Evolutionary conservation across 2,329 filamentous ascomycete genomes (phyloP).

Genomic region (Conoideocrella luteorostrata): DNA sequence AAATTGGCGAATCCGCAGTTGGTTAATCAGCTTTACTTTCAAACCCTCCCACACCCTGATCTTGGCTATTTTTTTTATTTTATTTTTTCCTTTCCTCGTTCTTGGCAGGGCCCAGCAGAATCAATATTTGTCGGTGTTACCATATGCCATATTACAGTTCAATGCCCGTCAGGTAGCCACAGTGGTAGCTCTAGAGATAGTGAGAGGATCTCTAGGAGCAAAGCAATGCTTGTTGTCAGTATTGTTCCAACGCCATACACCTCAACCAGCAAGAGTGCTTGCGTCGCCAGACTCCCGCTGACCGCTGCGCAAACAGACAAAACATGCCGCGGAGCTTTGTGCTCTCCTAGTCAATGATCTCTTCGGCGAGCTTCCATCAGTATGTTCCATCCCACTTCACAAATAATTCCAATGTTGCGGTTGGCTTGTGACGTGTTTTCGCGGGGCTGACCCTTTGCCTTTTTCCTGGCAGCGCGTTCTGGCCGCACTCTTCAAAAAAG

Average conservation of each 20-base stretch:
- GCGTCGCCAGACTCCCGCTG: slow-evolving; percentile 11
- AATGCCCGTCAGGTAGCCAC: slow-evolving; percentile 64
- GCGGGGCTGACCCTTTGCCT: slow-evolving; percentile 21
- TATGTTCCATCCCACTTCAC: slow-evolving; percentile 40
- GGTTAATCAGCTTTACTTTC: neutral
- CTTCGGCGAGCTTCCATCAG: slow-evolving; percentile 86
- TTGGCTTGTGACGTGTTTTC: slow-evolving; percentile 9
- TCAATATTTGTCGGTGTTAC: neutral
- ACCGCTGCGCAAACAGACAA: slow-evolving; percentile 42
- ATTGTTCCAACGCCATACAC: slow-evolving; percentile 11
- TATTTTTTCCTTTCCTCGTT: neutral
- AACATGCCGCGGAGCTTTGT: slow-evolving; percentile 81
- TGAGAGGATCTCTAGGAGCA: slow-evolving; percentile 71
- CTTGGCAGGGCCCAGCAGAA: neutral
- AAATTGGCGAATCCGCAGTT: slow-evolving; percentile 14
- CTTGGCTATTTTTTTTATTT: too few relatives aligned
- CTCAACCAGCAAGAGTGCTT: slow-evolving; percentile 9
- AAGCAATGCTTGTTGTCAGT: slow-evolving; percentile 51
- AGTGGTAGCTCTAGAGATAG: slow-evolving; percentile 69
- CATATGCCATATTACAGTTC: slow-evolving; percentile 23
- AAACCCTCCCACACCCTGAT: neutral
- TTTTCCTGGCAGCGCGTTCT: slow-evolving; percentile 67
- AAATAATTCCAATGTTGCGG: too few relatives aligned
- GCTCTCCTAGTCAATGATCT: slow-evolving; percentile 81
- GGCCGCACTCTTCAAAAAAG: slow-evolving; percentile 67